phyloP scores from a whole-genome alignment of 371 early-diverging fungal genomes.

The Thermomucor indicae-seudaticae region DNA sequence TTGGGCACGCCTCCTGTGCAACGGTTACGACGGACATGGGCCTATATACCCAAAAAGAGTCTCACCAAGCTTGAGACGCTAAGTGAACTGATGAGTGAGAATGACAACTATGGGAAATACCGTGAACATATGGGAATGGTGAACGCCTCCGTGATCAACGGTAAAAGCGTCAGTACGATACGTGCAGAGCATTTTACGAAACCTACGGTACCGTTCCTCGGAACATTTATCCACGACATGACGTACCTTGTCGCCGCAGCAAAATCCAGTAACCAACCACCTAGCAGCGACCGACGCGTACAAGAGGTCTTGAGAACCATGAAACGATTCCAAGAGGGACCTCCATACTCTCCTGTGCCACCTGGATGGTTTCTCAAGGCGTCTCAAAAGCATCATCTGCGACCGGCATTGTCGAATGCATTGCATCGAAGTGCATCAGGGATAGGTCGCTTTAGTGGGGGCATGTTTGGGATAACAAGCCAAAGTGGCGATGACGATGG shows the following conservation, averaged over 20 bases:
- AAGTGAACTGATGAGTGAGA: conserved; percentile 64
- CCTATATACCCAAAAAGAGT: conserved; percentile 65
- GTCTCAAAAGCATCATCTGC: conserved; percentile 52
- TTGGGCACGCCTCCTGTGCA: conserved; percentile 74
- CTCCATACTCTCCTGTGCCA: conserved; percentile 52
- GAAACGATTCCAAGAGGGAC: conserved; percentile 57
- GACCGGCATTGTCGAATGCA: conserved; percentile 51
- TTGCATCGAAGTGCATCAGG: conserved; percentile 49
- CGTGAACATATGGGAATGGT: conserved; percentile 62
- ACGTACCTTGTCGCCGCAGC: conserved; percentile 70
- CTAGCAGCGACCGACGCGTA: conserved; percentile 52
- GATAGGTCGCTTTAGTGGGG: conserved; percentile 43
- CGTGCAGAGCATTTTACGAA: conserved; percentile 44
- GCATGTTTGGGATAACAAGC: conserved; percentile 27
- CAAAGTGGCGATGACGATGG: conserved; percentile 4
- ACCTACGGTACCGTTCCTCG: conserved; percentile 76
- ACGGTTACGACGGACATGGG: conserved; percentile 75
- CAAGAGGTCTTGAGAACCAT: conserved; percentile 49
- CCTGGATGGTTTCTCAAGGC: conserved; percentile 50
- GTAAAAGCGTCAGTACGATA: conserved; percentile 26
- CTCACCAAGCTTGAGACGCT: conserved; percentile 54
- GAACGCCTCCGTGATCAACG: conserved; percentile 25
- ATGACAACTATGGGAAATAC: conserved; percentile 69
- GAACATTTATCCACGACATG: conserved; percentile 76
- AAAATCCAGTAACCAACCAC: conserved; percentile 35